Evolutionary conservation across 371 early-diverging fungal species (phyloP).

Genomic region (Haplosporangium sp.): DNA sequence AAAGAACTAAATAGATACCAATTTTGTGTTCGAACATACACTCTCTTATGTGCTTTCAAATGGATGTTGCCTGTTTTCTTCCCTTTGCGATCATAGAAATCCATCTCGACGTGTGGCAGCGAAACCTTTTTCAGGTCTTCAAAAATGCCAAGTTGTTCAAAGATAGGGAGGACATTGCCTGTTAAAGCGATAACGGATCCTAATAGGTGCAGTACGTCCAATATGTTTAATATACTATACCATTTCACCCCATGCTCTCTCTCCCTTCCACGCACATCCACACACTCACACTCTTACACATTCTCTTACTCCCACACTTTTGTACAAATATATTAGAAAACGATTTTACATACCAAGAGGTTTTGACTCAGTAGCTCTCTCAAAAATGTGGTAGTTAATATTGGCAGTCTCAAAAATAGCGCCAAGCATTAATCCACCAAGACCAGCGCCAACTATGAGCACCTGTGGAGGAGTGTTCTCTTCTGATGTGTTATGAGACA

Average conservation of each 20-base stretch:
- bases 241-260: not conserved
- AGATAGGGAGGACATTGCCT: slow-evolving; percentile 6
- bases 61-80: too few relatives aligned
- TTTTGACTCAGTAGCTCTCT: slow-evolving; percentile 2
- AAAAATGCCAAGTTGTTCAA: slow-evolving; percentile 20
- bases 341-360: slow-evolving; percentile 4
- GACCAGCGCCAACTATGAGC: slow-evolving; percentile 10
- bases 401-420: slow-evolving; percentile 7
- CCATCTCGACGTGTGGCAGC: too few relatives aligned
- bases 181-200: slow-evolving; percentile 1
- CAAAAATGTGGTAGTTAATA: slow-evolving; percentile 12
- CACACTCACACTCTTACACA: too few relatives aligned
- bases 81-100: too few relatives aligned
- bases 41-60: not conserved
- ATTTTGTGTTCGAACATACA: not conserved
- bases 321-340: too few relatives aligned
- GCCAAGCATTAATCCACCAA: slow-evolving; percentile 16
- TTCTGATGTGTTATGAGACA: too few relatives aligned
- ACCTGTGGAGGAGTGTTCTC: too few relatives aligned
- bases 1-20: not conserved
- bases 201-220: not conserved
- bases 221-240: too few relatives aligned
- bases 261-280: too few relatives aligned
- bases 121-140: slow-evolving; percentile 11
- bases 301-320: too few relatives aligned